Percentiles rank a stretch among this genome's conserved stretches.
phyloP scores from a whole-genome alignment of 192 early-diverging fungal species.

The Phycomyces nitens region DNA sequence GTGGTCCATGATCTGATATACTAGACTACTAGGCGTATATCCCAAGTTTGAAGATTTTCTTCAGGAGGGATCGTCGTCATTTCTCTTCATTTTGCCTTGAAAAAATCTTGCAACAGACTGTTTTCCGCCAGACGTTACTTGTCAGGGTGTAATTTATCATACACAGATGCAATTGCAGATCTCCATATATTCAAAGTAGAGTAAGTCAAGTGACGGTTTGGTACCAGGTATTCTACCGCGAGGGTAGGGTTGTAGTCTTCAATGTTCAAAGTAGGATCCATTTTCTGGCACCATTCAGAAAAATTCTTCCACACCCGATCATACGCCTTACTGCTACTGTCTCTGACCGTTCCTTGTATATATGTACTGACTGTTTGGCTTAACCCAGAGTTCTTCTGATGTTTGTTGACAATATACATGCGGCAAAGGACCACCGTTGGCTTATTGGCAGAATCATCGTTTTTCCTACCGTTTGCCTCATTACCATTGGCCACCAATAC shows the following conservation, averaged over 20 bases:
- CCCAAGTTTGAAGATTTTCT: constrained; percentile 2
- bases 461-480: too few species aligned
- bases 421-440: neutral
- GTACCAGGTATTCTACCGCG: too few species aligned
- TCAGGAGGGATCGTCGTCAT: too few species aligned
- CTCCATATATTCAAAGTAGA: neutral
- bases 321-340: neutral
- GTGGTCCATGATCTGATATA: neutral
- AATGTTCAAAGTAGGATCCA: neutral
- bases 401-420: constrained; percentile 11
- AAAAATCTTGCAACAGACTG: neutral
- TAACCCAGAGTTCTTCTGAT: too few species aligned
- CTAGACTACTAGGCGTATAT: too few species aligned
- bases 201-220: neutral
- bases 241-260: too few species aligned
- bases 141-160: too few species aligned
- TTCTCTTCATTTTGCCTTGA: constrained; percentile 5
- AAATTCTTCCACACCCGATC: neutral
- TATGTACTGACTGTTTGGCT: too few species aligned
- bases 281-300: neutral
- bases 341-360: too few species aligned
- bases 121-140: neutral
- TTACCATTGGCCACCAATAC: constrained; percentile 12
- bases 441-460: neutral
- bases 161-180: constrained; percentile 1